Percentiles rank a stretch among this genome's conserved stretches.
Conservation (phyloP, 257 asterid species). For the Gentiana macrophylla region DNA sequence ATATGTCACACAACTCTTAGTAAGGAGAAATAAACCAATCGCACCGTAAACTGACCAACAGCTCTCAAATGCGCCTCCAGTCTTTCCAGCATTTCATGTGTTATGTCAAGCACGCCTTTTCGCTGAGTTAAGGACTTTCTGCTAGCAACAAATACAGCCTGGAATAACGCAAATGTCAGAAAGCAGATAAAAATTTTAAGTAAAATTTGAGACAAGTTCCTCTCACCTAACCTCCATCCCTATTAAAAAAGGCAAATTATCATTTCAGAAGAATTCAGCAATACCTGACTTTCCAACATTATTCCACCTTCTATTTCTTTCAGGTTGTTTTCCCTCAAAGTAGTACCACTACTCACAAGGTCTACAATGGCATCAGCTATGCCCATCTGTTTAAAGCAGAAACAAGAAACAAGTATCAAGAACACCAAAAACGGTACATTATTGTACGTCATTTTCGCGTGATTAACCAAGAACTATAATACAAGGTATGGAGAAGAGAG, state of each 20-base stretch:
- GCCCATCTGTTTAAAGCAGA: slow-evolving; percentile 56
- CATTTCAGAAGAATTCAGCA: background rate
- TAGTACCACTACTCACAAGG: slow-evolving; percentile 98
- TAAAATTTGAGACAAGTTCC: background rate
- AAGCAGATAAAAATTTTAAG: slow-evolving; percentile 6
- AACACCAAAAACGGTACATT: background rate
- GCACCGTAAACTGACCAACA: slow-evolving; percentile 75
- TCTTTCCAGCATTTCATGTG: slow-evolving; percentile 96
- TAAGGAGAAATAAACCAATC: slow-evolving; percentile 12
- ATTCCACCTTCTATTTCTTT: slow-evolving; percentile 92
- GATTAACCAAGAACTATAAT: background rate
- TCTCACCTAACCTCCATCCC: too few relatives aligned
- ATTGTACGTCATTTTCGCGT: background rate
- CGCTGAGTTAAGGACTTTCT: slow-evolving; percentile 71
- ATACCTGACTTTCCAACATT: slow-evolving; percentile 91
- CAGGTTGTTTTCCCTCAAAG: slow-evolving; percentile 82
- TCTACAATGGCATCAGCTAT: slow-evolving; percentile 98
- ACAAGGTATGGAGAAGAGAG: background rate
- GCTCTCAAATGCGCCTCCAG: slow-evolving; percentile 95
- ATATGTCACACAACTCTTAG: slow-evolving; percentile 5
- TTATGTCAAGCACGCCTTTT: slow-evolving; percentile 65
- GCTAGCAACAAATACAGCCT: slow-evolving; percentile 95
- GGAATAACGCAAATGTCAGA: slow-evolving; percentile 12
- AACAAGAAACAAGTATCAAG: background rate
- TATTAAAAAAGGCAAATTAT: background rate